Conservation (phyloP, 179 eudicot species). For the Sideroxylon spinosum region DNA sequence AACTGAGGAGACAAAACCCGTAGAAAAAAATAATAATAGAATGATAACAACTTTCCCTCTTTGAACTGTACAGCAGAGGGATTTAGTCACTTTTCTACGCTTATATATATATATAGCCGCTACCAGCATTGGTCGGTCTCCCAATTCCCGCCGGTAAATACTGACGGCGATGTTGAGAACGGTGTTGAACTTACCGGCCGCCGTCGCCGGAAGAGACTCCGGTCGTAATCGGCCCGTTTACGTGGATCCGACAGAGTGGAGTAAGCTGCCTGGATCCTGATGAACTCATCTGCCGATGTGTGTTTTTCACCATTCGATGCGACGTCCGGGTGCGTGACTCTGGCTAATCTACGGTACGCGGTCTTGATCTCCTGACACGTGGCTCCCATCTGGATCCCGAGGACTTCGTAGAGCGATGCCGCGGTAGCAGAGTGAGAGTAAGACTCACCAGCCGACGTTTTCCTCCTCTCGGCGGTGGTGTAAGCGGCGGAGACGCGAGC, state of each 20-base stretch:
- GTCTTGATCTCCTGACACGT: conserved; percentile 48
- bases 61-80: too few species aligned
- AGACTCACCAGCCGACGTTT: neutral
- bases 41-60: too few species aligned
- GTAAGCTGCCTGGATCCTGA: conserved; percentile 51
- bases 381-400: conserved; percentile 43
- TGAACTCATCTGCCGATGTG: conserved; percentile 38
- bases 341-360: conserved; percentile 52
- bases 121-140: conserved; percentile 77
- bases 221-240: conserved; percentile 54
- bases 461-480: conserved; percentile 21
- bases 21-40: too few species aligned
- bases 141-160: conserved; percentile 30
- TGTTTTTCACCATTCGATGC: conserved; percentile 16
- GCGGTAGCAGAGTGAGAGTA: neutral
- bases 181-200: neutral
- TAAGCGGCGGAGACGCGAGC: conserved; percentile 21
- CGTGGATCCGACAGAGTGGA: conserved; percentile 53
- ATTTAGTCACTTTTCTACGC: too few species aligned
- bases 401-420: conserved; percentile 52
- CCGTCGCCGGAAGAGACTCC: conserved; percentile 19
- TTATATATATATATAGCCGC: neutral
- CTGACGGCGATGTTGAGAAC: neutral
- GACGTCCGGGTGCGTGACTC: conserved; percentile 55
- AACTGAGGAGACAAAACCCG: too few species aligned